Evolutionary conservation across 2,329 filamentous ascomycete genomes (phyloP).

Genomic region (Trichoderma breve): DNA sequence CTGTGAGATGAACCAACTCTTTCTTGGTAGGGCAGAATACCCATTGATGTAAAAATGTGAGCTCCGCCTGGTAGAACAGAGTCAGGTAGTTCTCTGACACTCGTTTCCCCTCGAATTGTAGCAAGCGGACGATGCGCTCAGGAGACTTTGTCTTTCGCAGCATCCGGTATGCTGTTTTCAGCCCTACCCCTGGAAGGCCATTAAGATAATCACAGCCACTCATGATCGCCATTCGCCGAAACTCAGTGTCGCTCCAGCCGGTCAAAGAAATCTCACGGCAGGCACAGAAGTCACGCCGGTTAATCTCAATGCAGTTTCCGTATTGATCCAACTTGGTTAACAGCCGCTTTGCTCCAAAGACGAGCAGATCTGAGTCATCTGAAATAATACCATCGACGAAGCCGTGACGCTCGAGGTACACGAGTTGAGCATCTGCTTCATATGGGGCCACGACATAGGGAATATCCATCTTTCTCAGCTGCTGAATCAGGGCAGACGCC

Average conservation of each 20-base stretch:
- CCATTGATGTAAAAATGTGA: conserved; percentile 91
- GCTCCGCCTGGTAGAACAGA: conserved; percentile 79
- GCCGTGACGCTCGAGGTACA: conserved; percentile 85
- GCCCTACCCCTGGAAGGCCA: conserved; percentile 77
- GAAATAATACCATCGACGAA: conserved; percentile 85
- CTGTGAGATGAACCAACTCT: conserved; percentile 72
- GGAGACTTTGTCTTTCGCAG: conserved; percentile 86
- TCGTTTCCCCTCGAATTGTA: conserved; percentile 87
- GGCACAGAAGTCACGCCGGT: conserved; percentile 81
- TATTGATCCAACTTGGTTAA: conserved; percentile 94
- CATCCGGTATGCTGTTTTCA: conserved; percentile 91
- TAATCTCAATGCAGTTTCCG: conserved; percentile 89
- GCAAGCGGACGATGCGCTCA: conserved; percentile 75
- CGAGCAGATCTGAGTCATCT: conserved; percentile 92
- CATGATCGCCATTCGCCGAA: conserved; percentile 91
- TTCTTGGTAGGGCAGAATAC: conserved; percentile 79
- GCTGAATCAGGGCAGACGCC: conserved; percentile 87
- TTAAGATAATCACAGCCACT: conserved; percentile 96
- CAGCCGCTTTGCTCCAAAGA: conserved; percentile 88
- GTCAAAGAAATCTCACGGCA: conserved; percentile 85
- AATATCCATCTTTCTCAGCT: conserved; percentile 76
- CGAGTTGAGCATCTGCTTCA: conserved; percentile 95
- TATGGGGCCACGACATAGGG: conserved; percentile 94
- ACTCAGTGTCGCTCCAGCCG: conserved; percentile 89
- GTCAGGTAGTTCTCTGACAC: conserved; percentile 80